These are phyloP conservation scores for Sporobolomyces pararoseus DNA, from an alignment of 768 basidiomycete species.

Conservation along the genomic window DNA sequence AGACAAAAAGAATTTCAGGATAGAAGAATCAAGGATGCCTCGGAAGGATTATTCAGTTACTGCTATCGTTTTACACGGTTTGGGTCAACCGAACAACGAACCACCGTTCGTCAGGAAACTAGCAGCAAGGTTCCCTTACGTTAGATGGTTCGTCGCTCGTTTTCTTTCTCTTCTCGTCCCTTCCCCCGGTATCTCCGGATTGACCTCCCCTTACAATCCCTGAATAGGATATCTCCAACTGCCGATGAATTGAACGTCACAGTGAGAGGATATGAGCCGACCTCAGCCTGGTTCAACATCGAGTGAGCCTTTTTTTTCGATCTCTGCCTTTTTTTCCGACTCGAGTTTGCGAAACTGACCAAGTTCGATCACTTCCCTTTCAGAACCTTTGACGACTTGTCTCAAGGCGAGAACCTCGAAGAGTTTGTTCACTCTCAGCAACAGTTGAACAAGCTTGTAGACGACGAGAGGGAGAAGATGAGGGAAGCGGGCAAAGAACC, in stretches of 20 bases:
- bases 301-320: slow-evolving; percentile 4
- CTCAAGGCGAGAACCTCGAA: slow-evolving; percentile 21
- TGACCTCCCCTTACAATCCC: neutral
- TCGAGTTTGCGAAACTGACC: neutral
- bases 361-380: too few relatives aligned
- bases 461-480: slow-evolving; percentile 21
- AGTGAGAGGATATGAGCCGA: slow-evolving; percentile 1
- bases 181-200: neutral
- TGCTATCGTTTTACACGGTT: slow-evolving; percentile 22
- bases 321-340: neutral
- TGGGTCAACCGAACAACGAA: slow-evolving; percentile 7
- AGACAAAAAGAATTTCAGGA: neutral
- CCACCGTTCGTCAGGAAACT: slow-evolving; percentile 10
- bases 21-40: neutral
- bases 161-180: neutral
- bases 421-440: slow-evolving; percentile 27
- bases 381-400: slow-evolving; percentile 31
- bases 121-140: neutral
- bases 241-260: slow-evolving; percentile 28
- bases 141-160: slow-evolving; percentile 10
- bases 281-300: slow-evolving; percentile 31
- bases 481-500: slow-evolving; percentile 16
- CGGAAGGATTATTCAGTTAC: slow-evolving; percentile 6
- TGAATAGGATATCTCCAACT: slow-evolving; percentile 23
- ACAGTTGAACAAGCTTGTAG: slow-evolving; percentile 30